A percentile compares a stretch with the other conserved stretches of the same genome.
These are phyloP conservation scores for Aureobasidium subglaciale DNA, from an alignment of 2,329 filamentous ascomycete genomes.

Conservation along the genomic window DNA sequence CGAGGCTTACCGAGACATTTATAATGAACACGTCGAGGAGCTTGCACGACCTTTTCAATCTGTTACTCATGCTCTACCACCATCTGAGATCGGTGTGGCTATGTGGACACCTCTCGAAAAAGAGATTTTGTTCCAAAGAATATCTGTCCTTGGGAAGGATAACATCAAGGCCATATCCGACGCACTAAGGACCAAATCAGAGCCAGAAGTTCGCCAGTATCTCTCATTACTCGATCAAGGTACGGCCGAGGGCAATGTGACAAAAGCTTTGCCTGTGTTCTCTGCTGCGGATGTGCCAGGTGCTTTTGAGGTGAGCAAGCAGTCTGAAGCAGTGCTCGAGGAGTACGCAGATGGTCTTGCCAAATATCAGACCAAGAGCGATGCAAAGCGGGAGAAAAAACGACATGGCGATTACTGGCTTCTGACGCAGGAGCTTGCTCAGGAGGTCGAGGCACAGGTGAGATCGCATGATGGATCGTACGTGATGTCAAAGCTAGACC, in stretches of 20 bases:
- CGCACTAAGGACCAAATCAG: conserved; percentile 63
- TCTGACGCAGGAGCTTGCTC: conserved; percentile 41
- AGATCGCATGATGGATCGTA: not conserved
- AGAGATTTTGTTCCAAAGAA: conserved; percentile 56
- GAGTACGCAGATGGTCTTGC: conserved; percentile 60
- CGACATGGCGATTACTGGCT: conserved; percentile 62
- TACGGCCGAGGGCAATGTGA: conserved; percentile 32
- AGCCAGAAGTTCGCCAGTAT: conserved; percentile 66
- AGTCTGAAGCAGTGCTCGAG: conserved; percentile 61
- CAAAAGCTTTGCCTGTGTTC: conserved; percentile 31
- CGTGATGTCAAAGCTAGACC: not conserved
- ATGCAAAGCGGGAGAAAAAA: conserved; percentile 52
- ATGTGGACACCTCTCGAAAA: conserved; percentile 69
- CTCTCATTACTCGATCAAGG: conserved; percentile 54
- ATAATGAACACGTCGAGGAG: conserved; percentile 54
- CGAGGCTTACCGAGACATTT: conserved; percentile 38
- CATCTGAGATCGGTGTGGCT: conserved; percentile 60
- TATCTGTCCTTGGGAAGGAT: conserved; percentile 58
- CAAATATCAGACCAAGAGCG: conserved; percentile 55
- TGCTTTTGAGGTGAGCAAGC: conserved; percentile 62
- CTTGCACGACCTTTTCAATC: conserved; percentile 1
- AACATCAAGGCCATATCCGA: conserved; percentile 56
- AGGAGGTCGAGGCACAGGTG: conserved; percentile 24
- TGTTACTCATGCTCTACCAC: conserved; percentile 21
- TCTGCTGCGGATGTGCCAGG: conserved; percentile 56